Conservation (phyloP, 768 basidiomycete genomes). For the Lyophyllum decastes region DNA sequence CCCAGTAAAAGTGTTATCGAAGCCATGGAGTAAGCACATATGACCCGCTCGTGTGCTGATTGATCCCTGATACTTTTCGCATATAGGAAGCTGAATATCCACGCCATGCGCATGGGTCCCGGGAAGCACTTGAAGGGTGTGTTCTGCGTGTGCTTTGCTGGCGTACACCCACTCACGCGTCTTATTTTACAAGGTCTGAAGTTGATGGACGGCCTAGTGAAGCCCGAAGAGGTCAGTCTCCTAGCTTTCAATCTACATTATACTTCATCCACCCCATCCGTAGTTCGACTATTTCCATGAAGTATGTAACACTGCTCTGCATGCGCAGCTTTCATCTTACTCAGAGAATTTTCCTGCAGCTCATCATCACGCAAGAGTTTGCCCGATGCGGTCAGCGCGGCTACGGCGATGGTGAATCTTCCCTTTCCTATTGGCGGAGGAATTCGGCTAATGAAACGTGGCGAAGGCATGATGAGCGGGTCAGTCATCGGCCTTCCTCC, state of each 20-base stretch:
- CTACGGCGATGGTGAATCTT: slow-evolving; percentile 68
- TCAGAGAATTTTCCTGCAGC: slow-evolving; percentile 31
- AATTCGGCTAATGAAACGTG: not conserved
- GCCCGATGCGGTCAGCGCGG: slow-evolving; percentile 70
- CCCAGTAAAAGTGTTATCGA: slow-evolving; percentile 77
- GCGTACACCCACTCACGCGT: not conserved
- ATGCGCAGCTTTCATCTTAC: not conserved
- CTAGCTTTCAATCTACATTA: not conserved
- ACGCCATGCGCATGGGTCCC: slow-evolving; percentile 93
- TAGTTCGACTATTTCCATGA: slow-evolving; percentile 92
- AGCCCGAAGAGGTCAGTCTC: slow-evolving; percentile 66
- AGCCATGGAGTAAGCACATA: slow-evolving; percentile 59
- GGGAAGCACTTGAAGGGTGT: slow-evolving; percentile 78
- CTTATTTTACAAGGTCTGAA: slow-evolving; percentile 47
- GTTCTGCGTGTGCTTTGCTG: not conserved
- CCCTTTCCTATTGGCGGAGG: not conserved
- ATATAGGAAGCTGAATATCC: slow-evolving; percentile 63
- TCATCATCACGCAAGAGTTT: slow-evolving; percentile 81
- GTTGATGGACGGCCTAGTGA: slow-evolving; percentile 78
- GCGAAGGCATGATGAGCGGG: slow-evolving; percentile 61
- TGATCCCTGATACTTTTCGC: not conserved
- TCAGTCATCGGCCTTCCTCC: slow-evolving; percentile 85
- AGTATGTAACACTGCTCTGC: slow-evolving; percentile 24
- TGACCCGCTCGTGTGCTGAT: slow-evolving; percentile 43
- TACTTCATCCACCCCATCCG: slow-evolving; percentile 10